These are phyloP conservation scores for Scedosporium apiospermum DNA, from an alignment of 2,329 filamentous ascomycete genomes.

Conservation along the genomic window DNA sequence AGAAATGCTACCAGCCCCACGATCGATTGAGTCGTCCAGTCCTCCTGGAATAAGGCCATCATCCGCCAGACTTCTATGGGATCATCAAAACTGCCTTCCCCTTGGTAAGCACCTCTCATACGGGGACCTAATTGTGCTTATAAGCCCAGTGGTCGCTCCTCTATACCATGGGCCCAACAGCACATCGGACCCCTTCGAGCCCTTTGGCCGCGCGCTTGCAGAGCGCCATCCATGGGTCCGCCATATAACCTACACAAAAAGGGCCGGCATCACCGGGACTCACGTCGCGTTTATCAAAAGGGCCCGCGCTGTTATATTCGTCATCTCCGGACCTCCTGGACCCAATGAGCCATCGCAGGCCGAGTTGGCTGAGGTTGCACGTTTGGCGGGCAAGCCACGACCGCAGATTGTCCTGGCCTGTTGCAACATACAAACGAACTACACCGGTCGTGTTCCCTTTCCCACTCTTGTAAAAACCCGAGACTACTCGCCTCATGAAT, in stretches of 20 bases:
- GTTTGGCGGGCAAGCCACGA: constrained; percentile 33
- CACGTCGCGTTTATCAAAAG: constrained; percentile 54
- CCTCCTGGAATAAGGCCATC: constrained; percentile 11
- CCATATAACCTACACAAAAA: constrained; percentile 62
- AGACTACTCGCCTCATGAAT: constrained; percentile 35
- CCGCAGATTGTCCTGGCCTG: constrained; percentile 45
- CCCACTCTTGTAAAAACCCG: constrained; percentile 41
- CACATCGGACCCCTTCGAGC: constrained; percentile 60
- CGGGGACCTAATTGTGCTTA: constrained; percentile 48
- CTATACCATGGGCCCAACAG: constrained; percentile 29
- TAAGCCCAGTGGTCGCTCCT: constrained; percentile 47
- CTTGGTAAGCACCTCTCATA: constrained; percentile 31
- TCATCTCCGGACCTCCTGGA: constrained; percentile 42
- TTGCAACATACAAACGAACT: constrained; percentile 31
- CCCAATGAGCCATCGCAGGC: constrained; percentile 41
- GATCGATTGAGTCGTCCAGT: neutral
- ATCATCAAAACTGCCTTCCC: constrained; percentile 35
- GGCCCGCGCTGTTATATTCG: constrained; percentile 50
- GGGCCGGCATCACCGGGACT: constrained; percentile 51
- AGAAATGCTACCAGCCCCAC: neutral
- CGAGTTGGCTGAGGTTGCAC: constrained; percentile 36
- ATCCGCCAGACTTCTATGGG: constrained; percentile 26
- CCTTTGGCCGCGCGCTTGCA: constrained; percentile 55
- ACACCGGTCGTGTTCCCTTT: constrained; percentile 30
- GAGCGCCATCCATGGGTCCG: constrained; percentile 50